Evolutionary conservation across 2,329 filamentous ascomycete species (phyloP), one percentile per base, ranked within the genome.

Genomic region (Microdochium paspali): DNA sequence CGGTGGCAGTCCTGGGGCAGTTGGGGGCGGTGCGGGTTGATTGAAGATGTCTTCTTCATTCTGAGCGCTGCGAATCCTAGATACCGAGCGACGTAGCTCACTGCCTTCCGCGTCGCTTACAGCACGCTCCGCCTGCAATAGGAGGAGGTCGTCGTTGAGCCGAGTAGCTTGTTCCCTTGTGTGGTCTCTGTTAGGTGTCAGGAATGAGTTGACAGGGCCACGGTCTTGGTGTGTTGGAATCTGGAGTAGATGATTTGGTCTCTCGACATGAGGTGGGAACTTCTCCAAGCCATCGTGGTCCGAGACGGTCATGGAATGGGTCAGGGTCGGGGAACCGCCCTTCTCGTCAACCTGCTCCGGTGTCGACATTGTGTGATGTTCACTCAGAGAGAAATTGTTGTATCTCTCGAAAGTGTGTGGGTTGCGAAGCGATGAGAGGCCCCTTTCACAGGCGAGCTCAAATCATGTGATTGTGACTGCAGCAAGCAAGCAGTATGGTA

Each of bases 1-100:
- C 53, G 80, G 75, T 0, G 80, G 77, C 0, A 52, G 20, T 6
- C 40, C 42, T 5, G 23, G 44, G 13, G 56, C 46, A 10, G 50
- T 46, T 12, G 56, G 45, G 3, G 49, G 48, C 24, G 53, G 52
- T 13, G 30, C 20, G 10, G 54, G 53, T 48, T 61, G 53, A 44
- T 64, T 64, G 50, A 64, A 64, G 30, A 61, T 56, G 46, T 64
- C 51, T 28, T 58, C 56, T 2, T 49, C 53, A 4, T 47, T 39
- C n/a, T 53, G 52, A 42, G 50, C 46, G 23, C 51, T 54, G 24
- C 58, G 56, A 1, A 50, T 23, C 18, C 55, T 56, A 10, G 60
- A 59, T 10, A 53, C 50, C 40, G 56, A 50, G 44, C 53, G 53
- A 15, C 48, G 51, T 23, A 62, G 44, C 1, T 57, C 56, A 24